phyloP scores from a whole-genome alignment of 768 basidiomycete species.

The Punctularia strigosozonata region DNA sequence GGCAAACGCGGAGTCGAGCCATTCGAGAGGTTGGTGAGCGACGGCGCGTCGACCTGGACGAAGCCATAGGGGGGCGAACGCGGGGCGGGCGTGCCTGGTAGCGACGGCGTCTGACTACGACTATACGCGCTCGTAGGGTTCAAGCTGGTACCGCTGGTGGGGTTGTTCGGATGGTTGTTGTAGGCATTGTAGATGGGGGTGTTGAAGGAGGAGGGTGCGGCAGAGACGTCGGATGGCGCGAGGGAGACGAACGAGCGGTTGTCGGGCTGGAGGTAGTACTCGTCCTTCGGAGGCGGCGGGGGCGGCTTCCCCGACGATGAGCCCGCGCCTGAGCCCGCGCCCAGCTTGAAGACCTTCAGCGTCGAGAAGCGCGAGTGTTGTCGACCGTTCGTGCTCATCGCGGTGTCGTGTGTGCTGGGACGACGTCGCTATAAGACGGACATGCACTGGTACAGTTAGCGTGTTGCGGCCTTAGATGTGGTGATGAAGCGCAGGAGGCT shows the following conservation, averaged over 20 bases:
- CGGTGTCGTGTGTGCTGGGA: too few species aligned
- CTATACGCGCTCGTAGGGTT: too few species aligned
- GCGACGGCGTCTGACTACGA: too few species aligned
- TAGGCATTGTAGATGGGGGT: slow-evolving; percentile 18
- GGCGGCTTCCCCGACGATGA: slow-evolving; percentile 30
- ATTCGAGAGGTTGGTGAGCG: slow-evolving; percentile 3
- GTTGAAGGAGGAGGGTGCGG: slow-evolving; percentile 29
- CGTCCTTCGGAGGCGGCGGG: slow-evolving; percentile 56
- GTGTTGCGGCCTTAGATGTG: too few species aligned
- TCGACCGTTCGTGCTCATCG: too few species aligned
- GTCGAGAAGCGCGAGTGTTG: slow-evolving; percentile 28
- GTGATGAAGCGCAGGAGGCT: too few species aligned
- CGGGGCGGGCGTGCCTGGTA: too few species aligned
- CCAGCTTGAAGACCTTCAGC: slow-evolving; percentile 32
- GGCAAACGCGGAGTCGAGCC: neutral
- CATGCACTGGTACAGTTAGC: too few species aligned
- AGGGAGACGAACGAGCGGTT: slow-evolving; percentile 30
- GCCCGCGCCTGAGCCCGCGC: slow-evolving; percentile 3
- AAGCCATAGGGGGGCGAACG: too few species aligned
- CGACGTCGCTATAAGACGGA: too few species aligned
- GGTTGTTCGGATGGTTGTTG: slow-evolving; percentile 15
- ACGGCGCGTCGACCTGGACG: slow-evolving; percentile 17
- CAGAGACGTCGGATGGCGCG: slow-evolving; percentile 30
- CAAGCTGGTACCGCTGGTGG: too few species aligned
- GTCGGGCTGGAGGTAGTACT: slow-evolving; percentile 29